Evolutionary conservation across 1,284 basidiomycete genomes (phyloP), one percentile per base, ranked within the genome.

Genomic region (Mycena citricolor): DNA sequence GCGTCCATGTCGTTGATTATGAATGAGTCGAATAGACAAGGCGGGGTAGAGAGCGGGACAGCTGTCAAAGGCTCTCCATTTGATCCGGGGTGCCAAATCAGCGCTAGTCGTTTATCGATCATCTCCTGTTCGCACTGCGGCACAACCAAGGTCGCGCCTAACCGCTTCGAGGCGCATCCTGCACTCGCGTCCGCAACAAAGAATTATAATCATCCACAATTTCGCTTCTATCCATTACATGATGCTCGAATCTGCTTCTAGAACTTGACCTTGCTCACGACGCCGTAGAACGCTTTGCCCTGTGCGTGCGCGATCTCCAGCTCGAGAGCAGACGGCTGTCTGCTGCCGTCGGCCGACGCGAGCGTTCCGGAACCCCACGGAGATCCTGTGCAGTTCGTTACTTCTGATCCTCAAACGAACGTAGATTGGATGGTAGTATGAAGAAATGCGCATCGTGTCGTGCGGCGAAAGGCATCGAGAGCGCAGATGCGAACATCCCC

Each of bases 351-450:
- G 30, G 70, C 57, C 42, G 66, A 74, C 32, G 86, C 79, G 59
- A 83, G 74, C 31, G 84, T 85, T 23, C 85, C 85, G 23, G 85
- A 81, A 52, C 85, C 86, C 83, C 80, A 88, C n/a, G 82, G 75
- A 47, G 76, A 81, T 30, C 81, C 80, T 82, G 48, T 19, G 23
- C 28, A 42, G 12, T n/a, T n/a, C n/a, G n/a, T n/a, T n/a, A n/a
- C n/a, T n/a, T n/a, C n/a, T n/a, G n/a, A n/a, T n/a, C n/a, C n/a
- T n/a, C n/a, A n/a, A 32, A 8, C 25, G 22, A 19, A 10, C 25
- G 28, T 19, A 8, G 19, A 6, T 8, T 19, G 12, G 6, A 21
- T 8, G 16, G 24, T 17, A 10, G 12, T 29, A 17, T 32, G 13
- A 28, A 8, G 14, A 24, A 33, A 39, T 14, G 13, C 13, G 32